Percentiles rank a stretch among this genome's conserved stretches.
phyloP scores from a whole-genome alignment of 352 stramenopile species.

The Phytophthora foliorum region DNA sequence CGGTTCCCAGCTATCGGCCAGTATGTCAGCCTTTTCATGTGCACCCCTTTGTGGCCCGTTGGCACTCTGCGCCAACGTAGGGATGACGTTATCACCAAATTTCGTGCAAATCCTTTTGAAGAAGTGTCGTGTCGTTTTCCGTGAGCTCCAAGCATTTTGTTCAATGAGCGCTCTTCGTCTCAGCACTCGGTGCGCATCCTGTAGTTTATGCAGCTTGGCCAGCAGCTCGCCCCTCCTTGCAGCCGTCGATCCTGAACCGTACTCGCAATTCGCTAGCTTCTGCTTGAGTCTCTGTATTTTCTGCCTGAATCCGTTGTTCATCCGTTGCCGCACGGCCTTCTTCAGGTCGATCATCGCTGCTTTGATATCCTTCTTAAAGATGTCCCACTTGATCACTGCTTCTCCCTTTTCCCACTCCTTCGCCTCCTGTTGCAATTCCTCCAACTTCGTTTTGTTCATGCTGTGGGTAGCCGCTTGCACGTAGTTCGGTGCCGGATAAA shows the following conservation, averaged over 20 bases:
- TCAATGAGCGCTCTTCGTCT: neutral
- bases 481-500: constrained; percentile 1
- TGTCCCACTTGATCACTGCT: neutral
- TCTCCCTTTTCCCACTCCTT: neutral
- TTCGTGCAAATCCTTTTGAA: constrained; percentile 13
- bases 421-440: neutral
- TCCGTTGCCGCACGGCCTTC: neutral
- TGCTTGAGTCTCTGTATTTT: neutral
- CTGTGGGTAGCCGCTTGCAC: neutral
- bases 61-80: neutral
- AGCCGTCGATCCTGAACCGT: neutral
- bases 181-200: neutral
- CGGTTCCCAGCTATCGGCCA: neutral
- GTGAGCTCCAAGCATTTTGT: constrained; percentile 3
- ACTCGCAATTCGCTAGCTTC: neutral
- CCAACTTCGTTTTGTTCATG: neutral
- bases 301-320: neutral
- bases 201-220: neutral
- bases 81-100: constrained; percentile 9
- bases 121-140: constrained; percentile 4
- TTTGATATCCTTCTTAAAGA: neutral
- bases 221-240: neutral
- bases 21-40: constrained; percentile 10
- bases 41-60: neutral
- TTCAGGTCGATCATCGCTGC: neutral